Base-by-base conservation (phyloP, 805 yeast species). In the Candida multigemmis region DNA sequence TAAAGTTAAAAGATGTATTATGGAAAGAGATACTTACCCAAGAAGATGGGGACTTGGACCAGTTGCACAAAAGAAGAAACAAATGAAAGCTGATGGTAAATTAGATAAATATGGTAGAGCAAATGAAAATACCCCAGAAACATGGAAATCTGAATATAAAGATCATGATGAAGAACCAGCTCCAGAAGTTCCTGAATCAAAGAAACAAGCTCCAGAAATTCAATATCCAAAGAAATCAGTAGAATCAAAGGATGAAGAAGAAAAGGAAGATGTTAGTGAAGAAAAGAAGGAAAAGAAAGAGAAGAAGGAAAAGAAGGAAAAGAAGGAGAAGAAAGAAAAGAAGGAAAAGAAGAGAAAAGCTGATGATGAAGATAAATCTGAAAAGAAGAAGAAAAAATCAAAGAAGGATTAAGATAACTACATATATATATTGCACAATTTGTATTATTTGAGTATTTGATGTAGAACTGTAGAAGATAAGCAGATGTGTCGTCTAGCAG, bases 11-110 rank as follows among this genome's bases (percentile, higher is more conserved):
- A 83, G 98, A 69, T 89, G 97, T 69, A 91, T 91, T 48, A 91
- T 91, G 98, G 98, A 91, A 68, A 80, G 98, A 68, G 98, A 91
- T 59, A 75, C 94, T 27, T 91, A 91, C 61, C 98, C 98, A 64
- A 82, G 98, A 73, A 80, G 96, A 73, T 91, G 98, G 98, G 98
- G 98, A 37, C 67, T 91, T 46, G 98, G 98, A 46, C 98, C 98
- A 46, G 84, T 87, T 54, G 97, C 98, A 35, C 85, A 83, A 62
- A 86, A 86, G 79, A 91, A 91, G 82, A 91, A 91, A 73, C 95
- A 89, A 69, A 68, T 91, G 71, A 89, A 87, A 73, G 81, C 93
- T 29, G 94, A 82, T 41, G 98, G 97, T 50, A 89, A 91, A 65
- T 76, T 91, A 51, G 98, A 91, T 69, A 84, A 89, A 63, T 91